These are phyloP conservation scores for Casaregolazyma lundiana DNA, from an alignment of 1,139 yeast species.

Conservation along the genomic window DNA sequence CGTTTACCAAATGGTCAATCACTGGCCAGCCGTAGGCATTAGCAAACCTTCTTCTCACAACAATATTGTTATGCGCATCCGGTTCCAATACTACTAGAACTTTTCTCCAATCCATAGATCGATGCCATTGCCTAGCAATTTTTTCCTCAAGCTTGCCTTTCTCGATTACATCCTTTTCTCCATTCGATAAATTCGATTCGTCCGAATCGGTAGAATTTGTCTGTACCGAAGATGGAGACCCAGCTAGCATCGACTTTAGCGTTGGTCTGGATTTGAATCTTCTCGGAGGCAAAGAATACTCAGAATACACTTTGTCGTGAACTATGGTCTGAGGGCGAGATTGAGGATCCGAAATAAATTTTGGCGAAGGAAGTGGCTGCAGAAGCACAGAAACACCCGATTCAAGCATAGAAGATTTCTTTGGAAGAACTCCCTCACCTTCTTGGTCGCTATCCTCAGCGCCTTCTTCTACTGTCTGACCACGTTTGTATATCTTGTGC, in stretches of 20 bases:
- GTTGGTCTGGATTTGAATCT: conserved; percentile 19
- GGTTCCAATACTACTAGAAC: conserved; percentile 82
- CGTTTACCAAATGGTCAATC: conserved; percentile 67
- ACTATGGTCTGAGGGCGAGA: conserved; percentile 53
- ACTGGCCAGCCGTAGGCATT: conserved; percentile 98
- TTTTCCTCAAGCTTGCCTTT: conserved; percentile 61
- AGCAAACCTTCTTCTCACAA: conserved; percentile 82
- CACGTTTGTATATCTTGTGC: conserved; percentile 31
- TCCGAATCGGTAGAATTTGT: conserved; percentile 8
- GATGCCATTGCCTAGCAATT: conserved; percentile 87
- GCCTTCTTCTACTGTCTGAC: conserved; percentile 30
- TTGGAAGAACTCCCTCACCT: conserved; percentile 38
- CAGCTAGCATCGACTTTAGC: conserved; percentile 5
- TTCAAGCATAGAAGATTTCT: conserved; percentile 74
- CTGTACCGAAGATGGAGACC: conserved; percentile 3
- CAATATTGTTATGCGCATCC: conserved; percentile 92
- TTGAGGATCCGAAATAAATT: conserved; percentile 64
- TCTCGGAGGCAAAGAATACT: conserved; percentile 57
- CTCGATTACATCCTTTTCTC: conserved; percentile 29
- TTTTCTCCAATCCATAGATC: conserved; percentile 83
- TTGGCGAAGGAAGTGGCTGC: conserved; percentile 80
- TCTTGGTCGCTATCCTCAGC: conserved; percentile 24
- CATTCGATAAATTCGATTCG: conserved; percentile 1
- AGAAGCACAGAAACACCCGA: conserved; percentile 73
- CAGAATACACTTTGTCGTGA: conserved; percentile 75